Evolutionary conservation across 768 basidiomycete genomes (phyloP), one percentile per base, ranked within the genome.

Genomic region (Lanmaoa rubissima): DNA sequence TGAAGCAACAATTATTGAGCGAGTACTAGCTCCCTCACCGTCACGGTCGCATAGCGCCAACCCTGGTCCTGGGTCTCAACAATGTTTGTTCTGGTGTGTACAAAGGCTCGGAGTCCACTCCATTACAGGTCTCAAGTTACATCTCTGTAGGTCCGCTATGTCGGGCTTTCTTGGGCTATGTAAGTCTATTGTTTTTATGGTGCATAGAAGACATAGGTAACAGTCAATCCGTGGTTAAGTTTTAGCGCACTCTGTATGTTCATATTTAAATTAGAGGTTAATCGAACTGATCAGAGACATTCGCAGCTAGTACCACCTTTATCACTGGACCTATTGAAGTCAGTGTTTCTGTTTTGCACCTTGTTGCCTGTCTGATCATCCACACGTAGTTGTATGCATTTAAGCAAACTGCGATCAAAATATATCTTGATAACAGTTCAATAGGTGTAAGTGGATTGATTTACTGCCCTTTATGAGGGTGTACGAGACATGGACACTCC

Each of bases 401-500:
- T 47, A 8, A 14, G 4, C 2, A 6, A 14, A 14, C 0, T n/a
- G 1, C 21, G 21, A 24, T 24, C 21, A 17, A 3, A 24, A 24
- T 24, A 24, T 24, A 24, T 24, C 21, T 24, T 7, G 17, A 17
- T 32, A 6, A 48, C 13, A 10, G 5, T 43, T 12, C 5, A 2
- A 11, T 16, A 61, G 60, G 11, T 61, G 60, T 61, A 40, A 51
- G 58, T 2, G 17, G 10, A 19, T 26, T 13, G 2, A 31, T 26
- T 17, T 5, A 17, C 17, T 17, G 4, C 16, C 41, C 7, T 24
- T 24, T 24, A 24, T 24, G 21, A 19, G 32, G 9, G 28, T 28
- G 28, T 28, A 24, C 21, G 21, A 24, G 21, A 24, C 24, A 49
- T 19, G 45, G 5, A 17, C 32, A 28, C 48, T 7, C 4, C 2